phyloP scores from a whole-genome alignment of 805 yeast genomes.

The Blastobotrys muscicola region DNA sequence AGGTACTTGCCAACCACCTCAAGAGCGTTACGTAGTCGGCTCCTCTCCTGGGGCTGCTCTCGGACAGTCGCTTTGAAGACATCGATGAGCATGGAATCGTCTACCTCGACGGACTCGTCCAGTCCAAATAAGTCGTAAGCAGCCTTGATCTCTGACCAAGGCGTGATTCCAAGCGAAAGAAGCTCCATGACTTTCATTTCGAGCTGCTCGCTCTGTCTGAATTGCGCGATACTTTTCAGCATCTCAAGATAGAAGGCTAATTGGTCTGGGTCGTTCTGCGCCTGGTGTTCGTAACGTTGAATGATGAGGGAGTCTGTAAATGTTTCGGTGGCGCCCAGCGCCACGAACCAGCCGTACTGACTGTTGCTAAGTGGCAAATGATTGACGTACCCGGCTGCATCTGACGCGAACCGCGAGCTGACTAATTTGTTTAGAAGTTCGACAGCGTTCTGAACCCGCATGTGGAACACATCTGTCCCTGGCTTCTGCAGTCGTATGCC shows the following conservation, averaged over 20 bases:
- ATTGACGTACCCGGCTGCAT: neutral
- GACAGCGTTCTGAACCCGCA: conserved; percentile 7
- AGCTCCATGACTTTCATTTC: conserved; percentile 37
- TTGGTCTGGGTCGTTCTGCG: conserved; percentile 35
- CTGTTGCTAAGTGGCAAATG: neutral
- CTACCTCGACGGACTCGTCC: conserved; percentile 8
- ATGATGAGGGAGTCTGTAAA: conserved; percentile 41
- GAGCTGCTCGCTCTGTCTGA: conserved; percentile 38
- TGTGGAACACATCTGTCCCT: neutral
- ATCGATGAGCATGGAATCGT: conserved; percentile 12
- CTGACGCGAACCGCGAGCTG: neutral
- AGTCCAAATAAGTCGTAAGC: conserved; percentile 33
- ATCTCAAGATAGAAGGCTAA: conserved; percentile 51
- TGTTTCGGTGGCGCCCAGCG: conserved; percentile 39
- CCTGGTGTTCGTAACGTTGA: conserved; percentile 37
- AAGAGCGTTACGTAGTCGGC: conserved; percentile 11
- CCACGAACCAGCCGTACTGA: conserved; percentile 31
- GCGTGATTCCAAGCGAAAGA: conserved; percentile 42
- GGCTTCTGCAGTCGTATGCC: conserved; percentile 1
- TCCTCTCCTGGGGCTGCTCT: conserved; percentile 6
- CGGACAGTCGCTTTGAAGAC: conserved; percentile 6
- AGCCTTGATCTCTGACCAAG: conserved; percentile 37
- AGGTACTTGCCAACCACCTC: conserved; percentile 13
- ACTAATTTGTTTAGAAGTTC: conserved; percentile 5
- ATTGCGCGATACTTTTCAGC: conserved; percentile 40